Evolutionary conservation across 805 yeast species (phyloP).

Genomic region (Starmerella sp.): DNA sequence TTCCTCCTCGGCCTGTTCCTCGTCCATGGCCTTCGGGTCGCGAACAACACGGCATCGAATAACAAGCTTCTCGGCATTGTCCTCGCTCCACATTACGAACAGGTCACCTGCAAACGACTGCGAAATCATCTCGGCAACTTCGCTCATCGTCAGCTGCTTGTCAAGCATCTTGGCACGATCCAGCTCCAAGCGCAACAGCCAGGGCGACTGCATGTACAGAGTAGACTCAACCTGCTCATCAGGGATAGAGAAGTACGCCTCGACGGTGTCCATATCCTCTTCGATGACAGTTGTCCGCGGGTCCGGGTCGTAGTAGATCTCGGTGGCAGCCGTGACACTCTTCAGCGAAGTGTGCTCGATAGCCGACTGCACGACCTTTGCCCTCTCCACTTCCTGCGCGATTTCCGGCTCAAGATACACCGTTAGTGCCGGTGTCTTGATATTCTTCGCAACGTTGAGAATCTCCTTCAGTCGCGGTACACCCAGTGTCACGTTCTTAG

Average conservation of each 20-base stretch:
- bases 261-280: slow-evolving; percentile 94
- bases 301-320: slow-evolving; percentile 95
- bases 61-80: slow-evolving; percentile 90
- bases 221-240: slow-evolving; percentile 95
- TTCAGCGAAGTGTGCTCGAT: slow-evolving; percentile 91
- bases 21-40: slow-evolving; percentile 86
- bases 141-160: slow-evolving; percentile 94
- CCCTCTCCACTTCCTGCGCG: slow-evolving; percentile 82
- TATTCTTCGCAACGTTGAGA: slow-evolving; percentile 94
- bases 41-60: slow-evolving; percentile 98
- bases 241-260: slow-evolving; percentile 92
- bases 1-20: slow-evolving; percentile 90
- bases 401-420: slow-evolving; percentile 76
- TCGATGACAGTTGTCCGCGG: slow-evolving; percentile 94
- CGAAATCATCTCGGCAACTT: slow-evolving; percentile 90
- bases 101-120: slow-evolving; percentile 88
- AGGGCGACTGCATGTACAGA: slow-evolving; percentile 90
- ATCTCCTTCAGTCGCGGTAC: slow-evolving; percentile 97
- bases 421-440: slow-evolving; percentile 98
- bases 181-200: slow-evolving; percentile 90
- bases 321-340: slow-evolving; percentile 95
- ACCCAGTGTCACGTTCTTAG: slow-evolving; percentile 92
- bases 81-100: slow-evolving; percentile 98
- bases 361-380: slow-evolving; percentile 90
- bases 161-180: slow-evolving; percentile 99